Conservation (phyloP, 208 protist species). For the Acanthamoeba royreba region DNA sequence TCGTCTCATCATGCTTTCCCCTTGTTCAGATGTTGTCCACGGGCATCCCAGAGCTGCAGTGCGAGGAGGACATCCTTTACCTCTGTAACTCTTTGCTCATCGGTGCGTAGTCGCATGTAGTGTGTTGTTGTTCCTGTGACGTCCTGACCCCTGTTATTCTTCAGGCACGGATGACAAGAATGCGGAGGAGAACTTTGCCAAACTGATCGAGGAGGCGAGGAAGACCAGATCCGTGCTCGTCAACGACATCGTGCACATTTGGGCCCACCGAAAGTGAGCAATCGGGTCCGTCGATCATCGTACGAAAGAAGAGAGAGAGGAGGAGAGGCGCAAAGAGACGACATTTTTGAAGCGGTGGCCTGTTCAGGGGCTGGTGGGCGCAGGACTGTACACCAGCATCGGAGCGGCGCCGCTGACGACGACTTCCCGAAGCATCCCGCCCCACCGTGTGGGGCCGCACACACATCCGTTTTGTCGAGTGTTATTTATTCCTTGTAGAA, state of each 20-base stretch:
- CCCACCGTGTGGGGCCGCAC: too few species aligned
- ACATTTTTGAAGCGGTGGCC: too few species aligned
- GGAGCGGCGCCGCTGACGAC: too few species aligned
- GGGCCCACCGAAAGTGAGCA: neutral
- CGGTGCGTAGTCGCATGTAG: neutral
- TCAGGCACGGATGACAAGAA: neutral
- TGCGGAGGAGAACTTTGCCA: constrained; percentile 45
- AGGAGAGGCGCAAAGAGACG: too few species aligned
- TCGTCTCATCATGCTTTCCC: neutral
- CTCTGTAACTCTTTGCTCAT: constrained; percentile 51
- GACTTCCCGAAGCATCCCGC: too few species aligned
- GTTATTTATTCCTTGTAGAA: too few species aligned
- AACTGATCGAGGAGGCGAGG: constrained; percentile 58
- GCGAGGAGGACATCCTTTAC: constrained; percentile 62
- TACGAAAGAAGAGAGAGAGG: too few species aligned
- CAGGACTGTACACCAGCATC: too few species aligned
- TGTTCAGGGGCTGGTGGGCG: too few species aligned
- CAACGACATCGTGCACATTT: constrained; percentile 64
- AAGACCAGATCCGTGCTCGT: constrained; percentile 53
- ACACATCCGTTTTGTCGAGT: too few species aligned
- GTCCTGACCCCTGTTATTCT: neutral
- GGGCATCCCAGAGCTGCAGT: constrained; percentile 74
- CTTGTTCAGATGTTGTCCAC: constrained; percentile 72
- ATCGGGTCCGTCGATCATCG: too few species aligned
- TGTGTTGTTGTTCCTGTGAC: neutral